phyloP scores from a whole-genome alignment of 164 flowering plant genomes.

The Malania oleifera region DNA sequence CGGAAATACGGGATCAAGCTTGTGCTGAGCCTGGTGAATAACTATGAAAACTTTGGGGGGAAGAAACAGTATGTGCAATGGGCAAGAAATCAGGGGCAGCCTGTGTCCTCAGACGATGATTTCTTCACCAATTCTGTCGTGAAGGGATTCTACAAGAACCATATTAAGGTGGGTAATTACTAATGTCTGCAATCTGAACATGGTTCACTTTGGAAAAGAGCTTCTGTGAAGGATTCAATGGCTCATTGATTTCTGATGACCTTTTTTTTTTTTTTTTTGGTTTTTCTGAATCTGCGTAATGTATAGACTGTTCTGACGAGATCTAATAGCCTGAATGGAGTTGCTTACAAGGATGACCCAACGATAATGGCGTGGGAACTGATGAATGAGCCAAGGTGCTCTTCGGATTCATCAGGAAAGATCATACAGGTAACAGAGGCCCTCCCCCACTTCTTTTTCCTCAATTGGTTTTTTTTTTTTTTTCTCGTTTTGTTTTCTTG shows the following conservation, averaged over 20 bases:
- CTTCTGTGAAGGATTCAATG: too few relatives aligned
- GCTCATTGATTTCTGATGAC: too few relatives aligned
- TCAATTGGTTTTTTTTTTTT: background rate
- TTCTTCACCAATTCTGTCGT: conserved; percentile 62
- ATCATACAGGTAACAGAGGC: conserved; percentile 45
- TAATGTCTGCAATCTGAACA: too few relatives aligned
- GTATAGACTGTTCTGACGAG: conserved; percentile 62
- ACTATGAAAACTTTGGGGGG: conserved; percentile 64
- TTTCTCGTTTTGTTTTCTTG: background rate
- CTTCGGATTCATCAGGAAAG: conserved; percentile 51
- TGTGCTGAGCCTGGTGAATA: conserved; percentile 67
- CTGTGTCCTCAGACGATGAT: conserved; percentile 58
- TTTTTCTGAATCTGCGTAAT: background rate
- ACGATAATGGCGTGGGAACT: conserved; percentile 93
- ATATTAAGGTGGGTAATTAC: conserved; percentile 51
- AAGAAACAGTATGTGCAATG: conserved; percentile 72
- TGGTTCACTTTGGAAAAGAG: too few relatives aligned
- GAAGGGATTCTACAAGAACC: conserved; percentile 65
- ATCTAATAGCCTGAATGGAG: conserved; percentile 51
- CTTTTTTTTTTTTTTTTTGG: background rate
- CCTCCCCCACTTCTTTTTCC: background rate
- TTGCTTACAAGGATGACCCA: conserved; percentile 76
- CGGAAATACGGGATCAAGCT: conserved; percentile 57
- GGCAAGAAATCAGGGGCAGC: conserved; percentile 67
- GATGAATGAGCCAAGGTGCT: conserved; percentile 80